These are phyloP conservation scores for Trichocladium antarcticum DNA, from an alignment of 495 filamentous ascomycete species.

Conservation along the genomic window DNA sequence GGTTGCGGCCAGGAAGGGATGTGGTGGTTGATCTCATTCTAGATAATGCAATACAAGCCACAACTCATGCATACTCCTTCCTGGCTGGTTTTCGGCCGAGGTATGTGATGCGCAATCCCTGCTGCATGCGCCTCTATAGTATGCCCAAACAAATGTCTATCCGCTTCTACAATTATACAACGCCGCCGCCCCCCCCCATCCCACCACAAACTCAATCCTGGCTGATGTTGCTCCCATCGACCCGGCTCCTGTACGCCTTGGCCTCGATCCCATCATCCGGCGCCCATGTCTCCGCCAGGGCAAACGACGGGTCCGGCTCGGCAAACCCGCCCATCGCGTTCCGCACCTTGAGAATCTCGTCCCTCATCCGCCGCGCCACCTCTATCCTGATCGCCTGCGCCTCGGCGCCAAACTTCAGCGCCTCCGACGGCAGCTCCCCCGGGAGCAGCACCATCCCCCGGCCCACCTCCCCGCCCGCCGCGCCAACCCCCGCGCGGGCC, in stretches of 20 bases:
- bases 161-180: not conserved
- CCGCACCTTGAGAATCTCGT: slow-evolving; percentile 69
- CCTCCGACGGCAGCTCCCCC: slow-evolving; percentile 36
- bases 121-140: not conserved
- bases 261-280: slow-evolving; percentile 19
- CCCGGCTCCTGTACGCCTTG: slow-evolving; percentile 36
- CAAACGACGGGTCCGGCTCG: slow-evolving; percentile 56
- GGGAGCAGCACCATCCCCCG: slow-evolving; percentile 45
- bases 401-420: slow-evolving; percentile 55
- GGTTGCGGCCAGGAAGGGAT: too few species aligned
- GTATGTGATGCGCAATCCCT: not conserved
- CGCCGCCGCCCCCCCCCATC: not conserved
- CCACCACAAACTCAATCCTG: slow-evolving; percentile 21
- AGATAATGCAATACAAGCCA: too few species aligned
- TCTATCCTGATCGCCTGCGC: slow-evolving; percentile 72
- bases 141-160: not conserved
- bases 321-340: slow-evolving; percentile 50
- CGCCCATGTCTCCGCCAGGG: slow-evolving; percentile 41
- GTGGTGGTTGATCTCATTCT: too few species aligned
- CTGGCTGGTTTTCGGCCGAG: not conserved
- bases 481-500: not conserved
- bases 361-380: slow-evolving; percentile 63
- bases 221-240: slow-evolving; percentile 38
- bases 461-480: slow-evolving; percentile 10
- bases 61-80: too few species aligned